Evolutionary conservation across 768 basidiomycete species (phyloP).

Genomic region (Trametopsis cervina): DNA sequence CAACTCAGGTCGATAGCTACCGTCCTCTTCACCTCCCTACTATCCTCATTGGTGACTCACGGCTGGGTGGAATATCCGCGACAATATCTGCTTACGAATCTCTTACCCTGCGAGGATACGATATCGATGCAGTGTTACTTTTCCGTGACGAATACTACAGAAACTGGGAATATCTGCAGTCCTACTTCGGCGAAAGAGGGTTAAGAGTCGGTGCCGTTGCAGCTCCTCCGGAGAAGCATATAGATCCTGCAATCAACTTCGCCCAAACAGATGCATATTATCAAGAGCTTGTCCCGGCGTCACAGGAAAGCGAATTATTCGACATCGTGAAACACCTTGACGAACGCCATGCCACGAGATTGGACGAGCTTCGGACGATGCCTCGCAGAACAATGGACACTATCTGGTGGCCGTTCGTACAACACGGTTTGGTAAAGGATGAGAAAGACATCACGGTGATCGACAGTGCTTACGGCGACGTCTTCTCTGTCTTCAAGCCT

Average conservation of each 20-base stretch:
- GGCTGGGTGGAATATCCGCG: conserved; percentile 89
- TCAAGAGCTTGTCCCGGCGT: conserved; percentile 33
- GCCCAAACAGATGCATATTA: conserved; percentile 69
- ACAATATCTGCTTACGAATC: conserved; percentile 94
- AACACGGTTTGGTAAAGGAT: conserved; percentile 67
- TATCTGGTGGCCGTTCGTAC: conserved; percentile 98
- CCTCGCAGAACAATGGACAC: conserved; percentile 66
- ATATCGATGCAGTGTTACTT: conserved; percentile 75
- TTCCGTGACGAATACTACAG: conserved; percentile 84
- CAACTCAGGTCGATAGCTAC: conserved; percentile 80
- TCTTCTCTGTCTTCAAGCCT: conserved; percentile 65
- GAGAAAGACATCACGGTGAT: conserved; percentile 81
- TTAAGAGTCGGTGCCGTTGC: conserved; percentile 47
- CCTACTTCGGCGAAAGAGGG: conserved; percentile 74
- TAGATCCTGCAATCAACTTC: conserved; percentile 40
- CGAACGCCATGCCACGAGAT: conserved; percentile 49
- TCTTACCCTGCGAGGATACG: conserved; percentile 82
- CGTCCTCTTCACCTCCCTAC: conserved; percentile 85
- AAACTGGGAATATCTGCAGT: conserved; percentile 75
- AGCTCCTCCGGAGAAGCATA: conserved; percentile 47
- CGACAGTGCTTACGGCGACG: conserved; percentile 84
- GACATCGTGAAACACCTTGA: conserved; percentile 54
- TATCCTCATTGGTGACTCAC: conserved; percentile 80
- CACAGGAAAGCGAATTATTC: conserved; percentile 32
- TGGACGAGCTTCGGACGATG: conserved; percentile 75